Conservation (phyloP, 352 stramenopile species). For the Pythium angustatum region DNA sequence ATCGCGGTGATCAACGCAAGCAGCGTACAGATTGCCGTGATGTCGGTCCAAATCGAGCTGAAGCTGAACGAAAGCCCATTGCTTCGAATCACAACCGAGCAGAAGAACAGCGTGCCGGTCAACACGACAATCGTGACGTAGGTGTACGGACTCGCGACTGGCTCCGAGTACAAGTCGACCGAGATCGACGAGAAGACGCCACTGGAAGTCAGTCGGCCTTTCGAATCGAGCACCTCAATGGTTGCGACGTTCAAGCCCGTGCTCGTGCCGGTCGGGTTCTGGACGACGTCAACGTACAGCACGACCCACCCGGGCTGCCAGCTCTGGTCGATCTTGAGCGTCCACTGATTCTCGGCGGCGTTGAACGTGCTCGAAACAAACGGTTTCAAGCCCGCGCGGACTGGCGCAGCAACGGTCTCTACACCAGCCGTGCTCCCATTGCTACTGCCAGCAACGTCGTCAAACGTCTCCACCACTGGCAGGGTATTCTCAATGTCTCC, state of each 20-base stretch:
- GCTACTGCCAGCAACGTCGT: background rate
- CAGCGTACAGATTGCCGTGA: conserved; percentile 85
- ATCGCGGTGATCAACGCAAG: conserved; percentile 70
- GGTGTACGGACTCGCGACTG: conserved; percentile 83
- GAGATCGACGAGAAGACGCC: conserved; percentile 75
- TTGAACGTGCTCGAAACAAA: conserved; percentile 28
- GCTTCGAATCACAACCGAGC: conserved; percentile 77
- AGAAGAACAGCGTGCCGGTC: conserved; percentile 81
- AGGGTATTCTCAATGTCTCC: background rate
- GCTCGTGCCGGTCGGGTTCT: conserved; percentile 72
- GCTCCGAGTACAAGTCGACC: conserved; percentile 58
- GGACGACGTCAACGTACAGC: conserved; percentile 63
- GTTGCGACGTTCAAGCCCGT: conserved; percentile 65
- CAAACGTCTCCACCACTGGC: background rate
- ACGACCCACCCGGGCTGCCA: conserved; percentile 74
- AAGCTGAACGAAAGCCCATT: conserved; percentile 83
- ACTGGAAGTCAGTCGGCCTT: conserved; percentile 55
- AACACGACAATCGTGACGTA: conserved; percentile 88
- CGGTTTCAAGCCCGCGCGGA: conserved; percentile 3
- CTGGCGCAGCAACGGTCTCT: conserved; percentile 5
- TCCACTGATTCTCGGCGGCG: conserved; percentile 50
- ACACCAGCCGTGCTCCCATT: background rate
- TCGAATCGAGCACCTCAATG: conserved; percentile 54
- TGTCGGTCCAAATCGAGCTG: conserved; percentile 85
- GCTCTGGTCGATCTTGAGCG: conserved; percentile 45